Base-by-base conservation (phyloP, 2,329 filamentous ascomycete genomes). In the Neospermospora avenae region DNA sequence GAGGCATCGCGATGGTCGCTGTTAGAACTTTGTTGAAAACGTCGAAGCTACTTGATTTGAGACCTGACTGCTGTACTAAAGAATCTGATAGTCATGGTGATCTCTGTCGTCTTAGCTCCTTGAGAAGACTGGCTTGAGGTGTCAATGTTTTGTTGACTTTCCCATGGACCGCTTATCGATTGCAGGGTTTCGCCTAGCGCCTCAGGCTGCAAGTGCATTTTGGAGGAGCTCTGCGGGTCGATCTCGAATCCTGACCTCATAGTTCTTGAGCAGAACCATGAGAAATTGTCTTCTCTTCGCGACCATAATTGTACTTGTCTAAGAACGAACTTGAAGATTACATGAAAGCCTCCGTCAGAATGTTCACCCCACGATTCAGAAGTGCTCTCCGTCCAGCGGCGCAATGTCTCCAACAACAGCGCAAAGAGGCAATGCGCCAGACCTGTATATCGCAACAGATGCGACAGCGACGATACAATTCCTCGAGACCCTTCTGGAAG, bases 381-480 rank as follows among this genome's bases (percentile, higher is more conserved):
- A 64, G 51, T 20, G 58, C 63, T 10, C 18, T 66, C 5, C 63
- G 68, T 13, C 65, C 67, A 28, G 44, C 59, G 16, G 62, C 68
- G 22, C 67, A 70, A 70, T 71, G 67, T 57, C 56, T 71, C 6
- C 68, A 65, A 48, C 67, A 68, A 55, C 65, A 63, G 57, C 67
- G 59, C 46, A 45, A 61, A 25, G 63, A 67, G 44, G 63, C 58
- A 45, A 41, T 65, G 16, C 59, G 65, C 49, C 62, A 61, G 25
- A 64, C 63, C 22, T 55, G 60, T 35, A 57, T 65, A 61, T 59
- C 62, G 48, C 55, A 61, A 22, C 67, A 65, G 42, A 65, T 68
- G 57, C 61, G 64, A 42, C 70, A 70, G 58, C 64, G 65, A 52
- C 65, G 70, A 63, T 58, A 61, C 45, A 65, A 69, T 63, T 69